phyloP scores from a whole-genome alignment of 1,284 basidiomycete species.

The Ustilago shanxiensis region DNA sequence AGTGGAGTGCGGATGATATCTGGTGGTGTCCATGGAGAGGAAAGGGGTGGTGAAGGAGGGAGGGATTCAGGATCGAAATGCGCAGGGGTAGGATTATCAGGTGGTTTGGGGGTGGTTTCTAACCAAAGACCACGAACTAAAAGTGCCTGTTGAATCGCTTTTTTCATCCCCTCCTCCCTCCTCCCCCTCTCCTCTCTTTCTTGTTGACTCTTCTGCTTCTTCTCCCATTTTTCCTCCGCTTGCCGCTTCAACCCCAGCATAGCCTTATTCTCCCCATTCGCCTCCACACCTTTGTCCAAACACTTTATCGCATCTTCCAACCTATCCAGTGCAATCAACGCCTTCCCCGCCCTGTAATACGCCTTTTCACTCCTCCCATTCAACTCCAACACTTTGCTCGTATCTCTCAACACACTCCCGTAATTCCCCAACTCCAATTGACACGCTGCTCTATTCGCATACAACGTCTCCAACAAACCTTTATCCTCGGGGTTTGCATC shows the following conservation, averaged over 20 bases:
- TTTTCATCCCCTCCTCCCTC: constrained; percentile 74
- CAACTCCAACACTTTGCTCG: constrained; percentile 16
- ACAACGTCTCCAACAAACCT: constrained; percentile 75
- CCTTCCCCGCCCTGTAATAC: constrained; percentile 62
- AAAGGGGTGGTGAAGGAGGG: constrained; percentile 55
- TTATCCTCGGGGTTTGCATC: constrained; percentile 82
- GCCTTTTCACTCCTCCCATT: constrained; percentile 62
- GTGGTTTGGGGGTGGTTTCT: constrained; percentile 70
- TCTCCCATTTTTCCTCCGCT: constrained; percentile 68
- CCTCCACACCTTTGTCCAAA: constrained; percentile 43
- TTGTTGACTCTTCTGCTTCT: constrained; percentile 74
- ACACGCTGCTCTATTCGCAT: constrained; percentile 87
- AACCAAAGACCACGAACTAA: constrained; percentile 73
- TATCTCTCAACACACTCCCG: constrained; percentile 22
- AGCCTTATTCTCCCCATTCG: constrained; percentile 39
- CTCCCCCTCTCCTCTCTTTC: constrained; percentile 73
- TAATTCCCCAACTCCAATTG: constrained; percentile 84
- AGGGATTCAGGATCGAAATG: constrained; percentile 72
- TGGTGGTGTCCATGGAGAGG: constrained; percentile 54
- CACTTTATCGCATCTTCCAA: constrained; percentile 57
- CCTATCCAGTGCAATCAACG: constrained; percentile 56
- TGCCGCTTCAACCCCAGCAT: constrained; percentile 70
- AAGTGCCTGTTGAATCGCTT: constrained; percentile 75
- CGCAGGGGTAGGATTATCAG: constrained; percentile 74
- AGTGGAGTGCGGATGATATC: constrained; percentile 75